Percentiles rank a stretch among this genome's conserved stretches.
These are phyloP conservation scores for Corchorus capsularis DNA, from an alignment of 345 rosid species.

Conservation along the genomic window DNA sequence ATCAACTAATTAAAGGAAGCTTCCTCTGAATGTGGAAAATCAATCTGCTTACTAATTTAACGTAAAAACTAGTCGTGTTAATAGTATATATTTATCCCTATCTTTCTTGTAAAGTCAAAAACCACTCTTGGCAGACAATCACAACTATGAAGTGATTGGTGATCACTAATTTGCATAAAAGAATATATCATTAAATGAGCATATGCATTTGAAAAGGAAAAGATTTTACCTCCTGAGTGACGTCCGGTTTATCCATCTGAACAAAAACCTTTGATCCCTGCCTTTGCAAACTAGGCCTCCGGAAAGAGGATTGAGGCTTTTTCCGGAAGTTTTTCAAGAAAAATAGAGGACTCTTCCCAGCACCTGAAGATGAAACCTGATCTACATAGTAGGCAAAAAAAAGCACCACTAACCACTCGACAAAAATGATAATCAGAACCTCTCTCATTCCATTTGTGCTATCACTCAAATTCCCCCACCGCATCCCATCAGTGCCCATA, in stretches of 20 bases:
- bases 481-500: conserved; percentile 70
- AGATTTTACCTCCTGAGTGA: conserved; percentile 71
- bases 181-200: not conserved
- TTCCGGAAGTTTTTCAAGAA: conserved; percentile 47
- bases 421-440: conserved; percentile 55
- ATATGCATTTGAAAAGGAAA: not conserved
- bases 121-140: not conserved
- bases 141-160: not conserved
- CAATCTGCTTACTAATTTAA: not conserved
- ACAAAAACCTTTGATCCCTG: conserved; percentile 63
- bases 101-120: not conserved
- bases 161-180: not conserved
- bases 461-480: conserved; percentile 61
- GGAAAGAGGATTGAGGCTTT: conserved; percentile 36
- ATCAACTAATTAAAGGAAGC: not conserved
- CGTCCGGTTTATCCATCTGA: conserved; percentile 81
- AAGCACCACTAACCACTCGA: conserved; percentile 76
- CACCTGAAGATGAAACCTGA: conserved; percentile 52
- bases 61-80: not conserved
- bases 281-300: conserved; percentile 56
- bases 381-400: conserved; percentile 72
- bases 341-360: conserved; percentile 52
- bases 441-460: conserved; percentile 64
- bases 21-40: not conserved
- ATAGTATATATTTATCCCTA: conserved; percentile 2